phyloP scores from a whole-genome alignment of 225 moss, liverwort and hornwort species.

The Straminergon stramineum region DNA sequence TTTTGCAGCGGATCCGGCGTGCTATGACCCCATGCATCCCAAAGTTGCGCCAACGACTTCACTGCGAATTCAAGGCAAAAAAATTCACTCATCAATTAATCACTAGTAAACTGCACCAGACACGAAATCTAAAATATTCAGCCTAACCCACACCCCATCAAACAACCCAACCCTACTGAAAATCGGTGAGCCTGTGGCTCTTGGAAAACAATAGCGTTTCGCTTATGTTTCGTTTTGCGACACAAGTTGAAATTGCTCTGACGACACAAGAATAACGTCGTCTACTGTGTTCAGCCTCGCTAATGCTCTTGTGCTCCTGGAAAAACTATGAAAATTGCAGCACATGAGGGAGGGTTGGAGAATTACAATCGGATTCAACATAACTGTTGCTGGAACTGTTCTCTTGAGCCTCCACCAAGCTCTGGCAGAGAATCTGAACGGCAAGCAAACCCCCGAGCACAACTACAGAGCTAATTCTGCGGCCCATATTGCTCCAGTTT shows the following conservation, averaged over 20 bases:
- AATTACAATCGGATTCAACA: not conserved
- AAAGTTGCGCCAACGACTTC: constrained; percentile 10
- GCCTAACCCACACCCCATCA: not conserved
- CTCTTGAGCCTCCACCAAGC: not conserved
- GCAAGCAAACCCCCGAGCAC: not conserved
- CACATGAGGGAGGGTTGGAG: not conserved
- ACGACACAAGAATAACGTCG: not conserved
- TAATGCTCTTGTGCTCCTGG: not conserved
- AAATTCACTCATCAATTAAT: not conserved
- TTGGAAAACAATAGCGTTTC: not conserved
- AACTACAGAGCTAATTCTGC: not conserved
- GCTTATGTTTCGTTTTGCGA: not conserved
- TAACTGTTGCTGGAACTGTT: not conserved
- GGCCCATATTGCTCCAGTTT: not conserved
- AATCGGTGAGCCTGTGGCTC: not conserved
- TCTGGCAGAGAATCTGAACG: not conserved
- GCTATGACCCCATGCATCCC: not conserved
- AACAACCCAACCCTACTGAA: not conserved
- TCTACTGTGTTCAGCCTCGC: not conserved
- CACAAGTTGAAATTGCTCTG: not conserved
- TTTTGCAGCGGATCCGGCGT: constrained; percentile 11
- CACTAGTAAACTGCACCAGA: not conserved
- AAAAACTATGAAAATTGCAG: not conserved
- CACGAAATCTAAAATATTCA: not conserved
- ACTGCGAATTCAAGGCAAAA: constrained; percentile 2